phyloP scores from a whole-genome alignment of 371 early-diverging fungal species.

The Coemansia sp. region DNA sequence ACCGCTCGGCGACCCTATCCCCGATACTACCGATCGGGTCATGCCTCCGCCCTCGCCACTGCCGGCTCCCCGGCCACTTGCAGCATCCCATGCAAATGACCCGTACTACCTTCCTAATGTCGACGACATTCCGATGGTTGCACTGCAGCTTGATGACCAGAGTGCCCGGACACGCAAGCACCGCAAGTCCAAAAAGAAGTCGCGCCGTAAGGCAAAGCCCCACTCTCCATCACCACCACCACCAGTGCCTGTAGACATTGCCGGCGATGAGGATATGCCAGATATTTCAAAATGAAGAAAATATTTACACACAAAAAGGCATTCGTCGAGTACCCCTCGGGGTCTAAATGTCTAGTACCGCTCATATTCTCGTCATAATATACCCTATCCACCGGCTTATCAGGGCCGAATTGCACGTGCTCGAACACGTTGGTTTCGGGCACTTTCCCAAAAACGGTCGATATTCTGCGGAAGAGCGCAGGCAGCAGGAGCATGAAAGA shows the following conservation, averaged over 20 bases:
- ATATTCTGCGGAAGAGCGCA: not conserved
- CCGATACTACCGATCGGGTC: constrained; percentile 54
- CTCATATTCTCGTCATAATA: no score
- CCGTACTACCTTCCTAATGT: constrained; percentile 77
- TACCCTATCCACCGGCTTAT: not conserved
- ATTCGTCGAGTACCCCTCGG: no score
- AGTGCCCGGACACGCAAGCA: not conserved
- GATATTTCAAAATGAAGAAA: constrained; percentile 8
- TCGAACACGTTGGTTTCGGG: not conserved
- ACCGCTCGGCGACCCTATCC: constrained; percentile 74
- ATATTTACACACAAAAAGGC: not conserved
- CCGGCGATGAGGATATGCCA: constrained; percentile 42
- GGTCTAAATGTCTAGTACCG: no score
- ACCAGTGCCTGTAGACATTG: constrained; percentile 31
- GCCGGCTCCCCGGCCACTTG: constrained; percentile 32
- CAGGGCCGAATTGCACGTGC: constrained; percentile 2
- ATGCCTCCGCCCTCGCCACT: constrained; percentile 44
- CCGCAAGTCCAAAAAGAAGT: constrained; percentile 15
- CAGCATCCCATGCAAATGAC: constrained; percentile 50
- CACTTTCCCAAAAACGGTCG: constrained; percentile 3
- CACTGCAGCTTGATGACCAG: constrained; percentile 62
- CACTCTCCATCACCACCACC: constrained; percentile 30
- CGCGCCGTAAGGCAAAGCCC: constrained; percentile 10
- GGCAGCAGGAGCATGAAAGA: not conserved
- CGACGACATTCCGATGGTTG: constrained; percentile 80